Evolutionary conservation across 2,329 filamentous ascomycete species (phyloP), one percentile per base, ranked within the genome.

Genomic region (Pseudopithomyces chartarum): DNA sequence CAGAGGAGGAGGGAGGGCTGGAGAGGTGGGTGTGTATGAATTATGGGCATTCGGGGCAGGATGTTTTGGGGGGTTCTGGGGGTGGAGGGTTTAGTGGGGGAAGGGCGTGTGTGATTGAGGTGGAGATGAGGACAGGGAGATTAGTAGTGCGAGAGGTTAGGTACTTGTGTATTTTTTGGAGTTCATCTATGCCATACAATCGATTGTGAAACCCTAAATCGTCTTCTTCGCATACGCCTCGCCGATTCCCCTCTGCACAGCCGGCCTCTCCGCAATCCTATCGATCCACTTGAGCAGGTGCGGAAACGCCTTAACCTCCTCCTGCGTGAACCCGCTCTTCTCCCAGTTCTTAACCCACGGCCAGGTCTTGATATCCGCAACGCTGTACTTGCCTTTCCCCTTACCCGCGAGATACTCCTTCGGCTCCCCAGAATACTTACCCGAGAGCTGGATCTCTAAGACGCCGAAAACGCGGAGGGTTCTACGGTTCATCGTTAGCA

Each of bases 241-340:
- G 6, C 43, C 76, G 57, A 74, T 79, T 3, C 79, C 80, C 42
- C 73, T 73, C 72, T 81, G 77, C 57, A 83, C 81, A 2, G 82
- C 80, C 15, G 77, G 74, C 33, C 82, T 67, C 63, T 76, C 75
- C 5, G 78, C 78, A 69, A 85, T 82, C 10, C 82, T 72, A 55
- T 82, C 81, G 61, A 85, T 76, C 83, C 82, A 85, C 68, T 82
- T 77, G 52, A 82, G 62, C 60, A 85, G 42, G 65, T 84, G 78
- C 22, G 83, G 82, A 68, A 84, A 85, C 1, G 67, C 60, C 17
- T 78, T 67, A 68, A 84, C 76, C 23, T 85, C 81, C 57, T 84
- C 77, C 54, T 80, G 64, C 2, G 73, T 78, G 60, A 82, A 78
- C 0, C 79, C 78, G 29, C 63, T 71, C 43, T 67, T 65, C 60